Base-by-base conservation (phyloP, 495 filamentous ascomycete genomes). In the Tuber borchii region DNA sequence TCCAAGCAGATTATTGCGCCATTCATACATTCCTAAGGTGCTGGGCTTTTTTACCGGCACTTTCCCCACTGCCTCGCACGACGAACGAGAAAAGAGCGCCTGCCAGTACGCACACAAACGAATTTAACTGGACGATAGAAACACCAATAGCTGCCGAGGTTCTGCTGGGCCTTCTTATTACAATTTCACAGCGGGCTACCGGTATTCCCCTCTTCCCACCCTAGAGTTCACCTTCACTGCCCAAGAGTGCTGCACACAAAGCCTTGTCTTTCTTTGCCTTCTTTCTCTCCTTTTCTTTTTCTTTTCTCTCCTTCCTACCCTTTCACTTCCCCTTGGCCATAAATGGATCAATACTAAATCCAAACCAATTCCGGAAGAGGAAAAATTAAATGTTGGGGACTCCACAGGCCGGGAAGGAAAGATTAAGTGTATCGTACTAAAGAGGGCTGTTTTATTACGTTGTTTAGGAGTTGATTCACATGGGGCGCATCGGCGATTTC, bases 1-100 rank as follows among this genome's bases (percentile, higher is more conserved):
- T 65, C 71, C 68, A 75, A 71, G 44, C 56, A 45, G 19, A 72
- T 40, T 44, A 79, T 79, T 79, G 72, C 76, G 77, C 65, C 77
- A 79, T 79, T 74, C 70, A 69, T 56, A 75, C 42, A 37, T 42
- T 69, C 75, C n/a, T 31, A 65, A 31, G 56, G 56, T 10, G 56
- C 16, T 31, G 10, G 26, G 17, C 56, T 22, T 43, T 7, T 43
- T 65, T 65, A 16, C n/a, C 56, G n/a, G 56, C 56, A 65, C 56
- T 31, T 65, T 31, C n/a, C 56, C 26, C 31, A 65, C 31, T 56
- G 26, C 51, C 56, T 65, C 31, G 26, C 51, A 43, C 42, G 1
- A 65, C 56, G 56, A 65, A 31, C n/a, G 2, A 31, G 56, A 31
- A 65, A 31, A 65, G 56, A 65, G 56, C 56, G 56, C 56, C 56